A percentile compares a stretch with the other conserved stretches of the same genome.
Evolutionary conservation across 106 monocot genomes (phyloP).

Genomic region (Dioscorea dumetorum): DNA sequence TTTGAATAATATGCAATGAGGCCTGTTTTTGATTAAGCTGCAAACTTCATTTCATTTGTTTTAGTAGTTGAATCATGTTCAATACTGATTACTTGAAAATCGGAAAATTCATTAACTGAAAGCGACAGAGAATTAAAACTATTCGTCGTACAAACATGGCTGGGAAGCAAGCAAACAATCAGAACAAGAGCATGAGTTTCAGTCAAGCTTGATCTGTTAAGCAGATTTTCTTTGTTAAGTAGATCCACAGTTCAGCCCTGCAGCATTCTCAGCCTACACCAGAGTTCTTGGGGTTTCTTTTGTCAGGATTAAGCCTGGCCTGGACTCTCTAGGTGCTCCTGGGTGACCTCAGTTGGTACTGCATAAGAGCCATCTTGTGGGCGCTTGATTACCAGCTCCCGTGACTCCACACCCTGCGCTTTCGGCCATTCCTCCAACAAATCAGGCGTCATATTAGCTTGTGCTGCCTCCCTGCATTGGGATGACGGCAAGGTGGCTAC

Average conservation of each 20-base stretch:
- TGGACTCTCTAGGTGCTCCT: constrained; percentile 6
- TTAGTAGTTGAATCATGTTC: too few species aligned
- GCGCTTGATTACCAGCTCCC: constrained; percentile 1
- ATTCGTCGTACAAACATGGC: too few species aligned
- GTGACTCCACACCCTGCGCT: not conserved
- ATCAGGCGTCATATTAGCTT: not conserved
- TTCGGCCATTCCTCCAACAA: not conserved
- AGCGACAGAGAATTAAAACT: too few species aligned
- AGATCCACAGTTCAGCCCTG: not conserved
- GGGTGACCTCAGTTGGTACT: constrained; percentile 1
- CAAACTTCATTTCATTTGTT: too few species aligned
- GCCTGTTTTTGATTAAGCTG: too few species aligned
- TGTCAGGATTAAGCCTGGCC: constrained; percentile 1
- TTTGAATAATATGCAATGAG: too few species aligned
- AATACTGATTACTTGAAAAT: too few species aligned
- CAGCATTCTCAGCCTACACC: not conserved
- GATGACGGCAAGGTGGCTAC: constrained; percentile 4
- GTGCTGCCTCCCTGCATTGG: not conserved
- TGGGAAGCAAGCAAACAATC: too few species aligned
- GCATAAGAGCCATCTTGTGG: not conserved
- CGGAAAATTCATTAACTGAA: too few species aligned
- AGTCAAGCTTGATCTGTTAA: too few species aligned
- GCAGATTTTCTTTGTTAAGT: too few species aligned
- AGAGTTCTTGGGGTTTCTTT: not conserved
- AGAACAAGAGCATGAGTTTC: too few species aligned